phyloP scores from a whole-genome alignment of 2,329 filamentous ascomycete genomes.

The Cytospora paraplurivora region DNA sequence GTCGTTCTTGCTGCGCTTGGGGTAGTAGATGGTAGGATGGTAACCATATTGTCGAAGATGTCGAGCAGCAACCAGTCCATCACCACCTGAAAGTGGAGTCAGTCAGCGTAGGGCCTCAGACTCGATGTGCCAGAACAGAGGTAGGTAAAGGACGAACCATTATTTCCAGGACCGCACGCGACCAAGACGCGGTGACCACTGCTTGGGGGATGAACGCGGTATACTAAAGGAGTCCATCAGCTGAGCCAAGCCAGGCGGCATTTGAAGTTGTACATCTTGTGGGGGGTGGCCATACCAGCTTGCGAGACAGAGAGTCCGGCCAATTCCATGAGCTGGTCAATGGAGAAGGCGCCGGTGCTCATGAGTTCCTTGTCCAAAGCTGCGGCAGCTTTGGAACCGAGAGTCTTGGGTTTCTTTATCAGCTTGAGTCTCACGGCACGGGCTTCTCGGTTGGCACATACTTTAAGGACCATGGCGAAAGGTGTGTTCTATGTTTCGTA shows the following conservation, averaged over 20 bases:
- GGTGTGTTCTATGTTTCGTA: background rate
- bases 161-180: conserved; percentile 85
- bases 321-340: conserved; percentile 97
- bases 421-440: conserved; percentile 24
- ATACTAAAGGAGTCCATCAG: conserved; percentile 58
- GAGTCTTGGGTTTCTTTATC: conserved; percentile 58
- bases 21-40: conserved; percentile 85
- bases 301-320: conserved; percentile 92
- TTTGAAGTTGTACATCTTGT: background rate
- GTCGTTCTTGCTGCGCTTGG: conserved; percentile 87
- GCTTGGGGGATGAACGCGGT: conserved; percentile 75
- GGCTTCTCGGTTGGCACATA: conserved; percentile 16
- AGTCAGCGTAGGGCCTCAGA: conserved; percentile 16
- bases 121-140: conserved; percentile 1
- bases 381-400: conserved; percentile 83
- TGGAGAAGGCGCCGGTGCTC: conserved; percentile 82
- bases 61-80: conserved; percentile 90
- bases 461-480: conserved; percentile 40
- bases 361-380: conserved; percentile 93
- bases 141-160: conserved; percentile 49
- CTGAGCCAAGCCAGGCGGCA: background rate
- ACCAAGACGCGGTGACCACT: conserved; percentile 76
- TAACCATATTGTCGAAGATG: conserved; percentile 94
- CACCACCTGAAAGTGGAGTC: conserved; percentile 67
- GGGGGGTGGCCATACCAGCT: conserved; percentile 59